A percentile compares a stretch with the other conserved stretches of the same genome.
These are phyloP conservation scores for Fusarium concolor DNA, from an alignment of 2,329 filamentous ascomycete species.

Conservation along the genomic window DNA sequence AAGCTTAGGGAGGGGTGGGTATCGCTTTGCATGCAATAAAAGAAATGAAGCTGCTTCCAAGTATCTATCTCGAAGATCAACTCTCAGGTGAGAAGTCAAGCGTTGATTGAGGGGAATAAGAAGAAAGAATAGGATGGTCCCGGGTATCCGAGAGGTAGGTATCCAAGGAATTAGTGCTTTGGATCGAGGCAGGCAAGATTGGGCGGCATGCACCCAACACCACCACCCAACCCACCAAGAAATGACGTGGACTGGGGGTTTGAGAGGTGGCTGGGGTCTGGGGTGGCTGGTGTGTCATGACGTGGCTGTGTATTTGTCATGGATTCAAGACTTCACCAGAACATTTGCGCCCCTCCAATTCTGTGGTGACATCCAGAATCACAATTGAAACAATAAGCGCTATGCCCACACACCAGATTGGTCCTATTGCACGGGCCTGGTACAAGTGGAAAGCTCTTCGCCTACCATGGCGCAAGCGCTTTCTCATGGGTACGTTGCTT, in stretches of 20 bases:
- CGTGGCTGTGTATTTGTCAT: slow-evolving; percentile 20
- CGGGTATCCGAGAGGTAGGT: slow-evolving; percentile 31
- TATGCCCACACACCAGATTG: slow-evolving; percentile 55
- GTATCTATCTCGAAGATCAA: background rate
- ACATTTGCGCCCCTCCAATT: slow-evolving; percentile 29
- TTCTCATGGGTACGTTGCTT: slow-evolving; percentile 66
- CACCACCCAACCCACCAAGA: slow-evolving; percentile 8
- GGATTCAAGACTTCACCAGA: slow-evolving; percentile 30
- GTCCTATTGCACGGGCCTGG: slow-evolving; percentile 60
- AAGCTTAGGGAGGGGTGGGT: slow-evolving; percentile 12
- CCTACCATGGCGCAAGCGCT: slow-evolving; percentile 72
- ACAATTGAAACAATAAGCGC: slow-evolving; percentile 13
- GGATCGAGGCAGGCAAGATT: slow-evolving; percentile 26
- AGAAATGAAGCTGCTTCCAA: slow-evolving; percentile 11
- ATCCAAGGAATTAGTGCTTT: slow-evolving; percentile 19
- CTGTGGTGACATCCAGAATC: slow-evolving; percentile 9
- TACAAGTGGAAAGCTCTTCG: slow-evolving; percentile 71
- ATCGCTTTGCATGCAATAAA: slow-evolving; percentile 31
- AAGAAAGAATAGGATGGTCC: slow-evolving; percentile 15
- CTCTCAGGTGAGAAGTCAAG: slow-evolving; percentile 10
- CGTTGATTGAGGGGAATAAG: slow-evolving; percentile 10
- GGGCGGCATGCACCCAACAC: slow-evolving; percentile 25
- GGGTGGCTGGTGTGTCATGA: slow-evolving; percentile 31
- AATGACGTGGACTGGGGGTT: slow-evolving; percentile 45
- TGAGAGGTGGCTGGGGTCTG: slow-evolving; percentile 31